phyloP scores from a whole-genome alignment of 2,329 filamentous ascomycete species.

The Periconia macrospinosa region DNA sequence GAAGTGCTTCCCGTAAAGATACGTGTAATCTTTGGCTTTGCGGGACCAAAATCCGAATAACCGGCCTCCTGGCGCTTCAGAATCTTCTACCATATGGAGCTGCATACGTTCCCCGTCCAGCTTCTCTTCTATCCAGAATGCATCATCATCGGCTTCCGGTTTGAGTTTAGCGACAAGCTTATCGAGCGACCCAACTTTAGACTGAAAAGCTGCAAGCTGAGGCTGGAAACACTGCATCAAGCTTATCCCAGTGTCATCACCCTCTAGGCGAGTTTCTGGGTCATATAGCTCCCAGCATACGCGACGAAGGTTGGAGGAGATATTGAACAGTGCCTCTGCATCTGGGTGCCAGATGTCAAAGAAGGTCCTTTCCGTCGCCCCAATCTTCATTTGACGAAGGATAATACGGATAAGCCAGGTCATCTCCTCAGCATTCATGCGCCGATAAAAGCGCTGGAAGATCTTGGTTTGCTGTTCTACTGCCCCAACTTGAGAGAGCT shows the following conservation, averaged over 20 bases:
- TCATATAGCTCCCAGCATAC: constrained; percentile 95
- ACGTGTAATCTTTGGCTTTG: constrained; percentile 95
- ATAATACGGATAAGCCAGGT: constrained; percentile 95
- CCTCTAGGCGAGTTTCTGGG: constrained; percentile 70
- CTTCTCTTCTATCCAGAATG: constrained; percentile 98
- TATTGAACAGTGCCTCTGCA: constrained; percentile 68
- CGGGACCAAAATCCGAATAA: constrained; percentile 90
- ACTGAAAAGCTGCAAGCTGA: constrained; percentile 90
- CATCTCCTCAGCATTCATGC: constrained; percentile 91
- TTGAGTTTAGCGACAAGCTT: constrained; percentile 74
- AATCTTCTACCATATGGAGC: constrained; percentile 82
- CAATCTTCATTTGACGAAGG: constrained; percentile 74
- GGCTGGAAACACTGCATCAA: constrained; percentile 97
- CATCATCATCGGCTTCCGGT: constrained; percentile 67
- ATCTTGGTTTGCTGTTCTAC: constrained; percentile 85
- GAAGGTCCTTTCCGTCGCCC: constrained; percentile 85
- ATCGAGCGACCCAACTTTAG: constrained; percentile 68
- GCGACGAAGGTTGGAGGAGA: constrained; percentile 83
- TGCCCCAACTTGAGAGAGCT: constrained; percentile 71
- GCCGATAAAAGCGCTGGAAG: constrained; percentile 79
- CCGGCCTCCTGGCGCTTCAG: constrained; percentile 66
- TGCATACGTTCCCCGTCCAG: constrained; percentile 97
- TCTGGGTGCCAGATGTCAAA: constrained; percentile 66
- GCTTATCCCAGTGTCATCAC: constrained; percentile 72
- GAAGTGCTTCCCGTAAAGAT: constrained; percentile 81